phyloP scores from a whole-genome alignment of 768 basidiomycete genomes.

The Russula olivacea region DNA sequence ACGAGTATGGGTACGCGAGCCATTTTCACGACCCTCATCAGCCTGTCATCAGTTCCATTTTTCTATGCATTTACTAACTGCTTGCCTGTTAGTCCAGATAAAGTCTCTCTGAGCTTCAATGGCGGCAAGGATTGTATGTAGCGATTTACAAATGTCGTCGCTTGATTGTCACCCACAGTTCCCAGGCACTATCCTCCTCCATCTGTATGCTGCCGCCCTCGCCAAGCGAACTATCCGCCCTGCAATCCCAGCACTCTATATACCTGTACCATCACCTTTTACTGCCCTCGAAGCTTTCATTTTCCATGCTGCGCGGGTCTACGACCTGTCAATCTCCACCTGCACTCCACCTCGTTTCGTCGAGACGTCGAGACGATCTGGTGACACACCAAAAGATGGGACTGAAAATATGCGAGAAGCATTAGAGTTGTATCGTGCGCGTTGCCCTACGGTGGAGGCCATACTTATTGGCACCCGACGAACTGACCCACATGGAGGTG shows the following conservation, averaged over 20 bases:
- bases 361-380: conserved; percentile 38
- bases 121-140: conserved; percentile 95
- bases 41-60: neutral
- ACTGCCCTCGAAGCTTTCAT: conserved; percentile 81
- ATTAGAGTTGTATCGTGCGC: conserved; percentile 62
- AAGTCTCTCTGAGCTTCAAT: conserved; percentile 89
- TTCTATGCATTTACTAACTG: conserved; percentile 9
- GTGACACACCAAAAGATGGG: conserved; percentile 40
- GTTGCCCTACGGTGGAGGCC: conserved; percentile 62
- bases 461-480: conserved; percentile 87
- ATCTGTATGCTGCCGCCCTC: conserved; percentile 75
- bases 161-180: conserved; percentile 5
- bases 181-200: conserved; percentile 89
- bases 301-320: conserved; percentile 48
- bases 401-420: conserved; percentile 75
- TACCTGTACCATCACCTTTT: conserved; percentile 88
- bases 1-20: conserved; percentile 70
- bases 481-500: conserved; percentile 92
- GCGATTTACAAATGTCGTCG: neutral
- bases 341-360: conserved; percentile 37
- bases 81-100: conserved; percentile 33
- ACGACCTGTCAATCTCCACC: conserved; percentile 72
- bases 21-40: conserved; percentile 7
- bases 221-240: conserved; percentile 34
- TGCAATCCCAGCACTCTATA: conserved; percentile 66